Evolutionary conservation across 352 stramenopile genomes (phyloP), one percentile per base, ranked within the genome.

Genomic region (Blastocystis sp.): DNA sequence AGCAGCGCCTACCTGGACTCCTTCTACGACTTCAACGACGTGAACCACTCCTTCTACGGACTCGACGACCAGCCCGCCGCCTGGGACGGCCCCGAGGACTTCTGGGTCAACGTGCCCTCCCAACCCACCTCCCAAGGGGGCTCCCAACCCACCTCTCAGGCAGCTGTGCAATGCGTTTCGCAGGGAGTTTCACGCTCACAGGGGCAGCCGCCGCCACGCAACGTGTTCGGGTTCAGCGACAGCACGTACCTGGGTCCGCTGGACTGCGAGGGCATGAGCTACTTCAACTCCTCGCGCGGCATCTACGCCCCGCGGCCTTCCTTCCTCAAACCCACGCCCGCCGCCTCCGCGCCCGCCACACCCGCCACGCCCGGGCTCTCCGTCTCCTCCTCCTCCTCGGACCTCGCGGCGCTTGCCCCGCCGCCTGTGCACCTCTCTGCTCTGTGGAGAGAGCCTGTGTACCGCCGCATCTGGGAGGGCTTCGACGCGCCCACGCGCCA

Each of bases 1-100:
- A n/a, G 14, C 48, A 57, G 48, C 48, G 14, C 6, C 48, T 57
- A 57, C n/a, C 52, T 24, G 3, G 48, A 48, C 45, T 17, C 64
- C 28, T 24, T 84, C 9, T 84, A 84, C 42, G 74, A 84, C 61
- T 84, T 84, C 61, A 69, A 68, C 40, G 74, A 84, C 61, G 9
- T 84, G 11, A 69, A 62, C 28, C 74, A 84, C 74, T 59, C 24
- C 40, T 84, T 59, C 57, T 21, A 43, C 34, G 74, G 74, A 34
- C 42, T 69, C 21, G 74, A 69, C 4, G 74, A 63, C 38, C 40
- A 54, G 4, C 42, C n/a, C 42, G 69, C 62, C 48, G 19, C 54
- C 34, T 84, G 74, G 74, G 42, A 62, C n/a, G 14, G 14, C 2
- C 34, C 3, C n/a, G 74, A 84, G 34, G 40, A 61, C 19, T 68